Evolutionary conservation across 2,329 filamentous ascomycete genomes (phyloP).

Genomic region (Rhytidhysteron rufulum): DNA sequence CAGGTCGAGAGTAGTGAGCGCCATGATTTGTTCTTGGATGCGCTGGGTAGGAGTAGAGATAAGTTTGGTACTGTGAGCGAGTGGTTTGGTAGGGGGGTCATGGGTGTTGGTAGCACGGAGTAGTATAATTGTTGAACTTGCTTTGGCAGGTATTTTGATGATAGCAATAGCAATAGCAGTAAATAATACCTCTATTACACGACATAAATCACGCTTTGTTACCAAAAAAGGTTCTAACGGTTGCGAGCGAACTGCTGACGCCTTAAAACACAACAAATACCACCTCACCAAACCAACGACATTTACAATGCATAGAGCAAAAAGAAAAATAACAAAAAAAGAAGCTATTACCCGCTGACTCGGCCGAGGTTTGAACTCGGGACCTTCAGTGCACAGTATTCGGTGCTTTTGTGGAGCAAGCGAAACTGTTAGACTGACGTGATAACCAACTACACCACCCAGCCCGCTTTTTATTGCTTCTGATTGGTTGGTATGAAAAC

Average conservation of each 20-base stretch:
- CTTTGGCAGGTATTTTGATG: too few relatives aligned
- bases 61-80: slow-evolving; percentile 88
- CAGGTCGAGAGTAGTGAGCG: slow-evolving; percentile 83
- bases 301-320: too few relatives aligned
- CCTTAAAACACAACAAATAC: too few relatives aligned
- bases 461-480: not conserved
- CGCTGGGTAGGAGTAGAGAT: slow-evolving; percentile 72
- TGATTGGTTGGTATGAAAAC: too few relatives aligned
- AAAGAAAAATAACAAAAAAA: slow-evolving; percentile 1
- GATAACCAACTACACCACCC: slow-evolving; percentile 45
- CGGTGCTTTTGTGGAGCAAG: too few relatives aligned
- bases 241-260: slow-evolving; percentile 4
- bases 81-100: slow-evolving; percentile 92
- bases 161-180: too few relatives aligned
- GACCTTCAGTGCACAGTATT: slow-evolving; percentile 2
- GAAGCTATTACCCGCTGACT: slow-evolving; percentile 1
- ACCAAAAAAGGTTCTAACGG: too few relatives aligned
- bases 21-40: slow-evolving; percentile 84
- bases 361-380: not conserved
- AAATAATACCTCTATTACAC: too few relatives aligned
- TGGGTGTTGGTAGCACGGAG: slow-evolving; percentile 52
- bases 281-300: too few relatives aligned
- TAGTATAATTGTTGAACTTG: too few relatives aligned
- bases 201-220: too few relatives aligned
- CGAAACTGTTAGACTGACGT: slow-evolving; percentile 44